phyloP scores from a whole-genome alignment of 2,329 filamentous ascomycete species.

The Colletotrichum spinosum region DNA sequence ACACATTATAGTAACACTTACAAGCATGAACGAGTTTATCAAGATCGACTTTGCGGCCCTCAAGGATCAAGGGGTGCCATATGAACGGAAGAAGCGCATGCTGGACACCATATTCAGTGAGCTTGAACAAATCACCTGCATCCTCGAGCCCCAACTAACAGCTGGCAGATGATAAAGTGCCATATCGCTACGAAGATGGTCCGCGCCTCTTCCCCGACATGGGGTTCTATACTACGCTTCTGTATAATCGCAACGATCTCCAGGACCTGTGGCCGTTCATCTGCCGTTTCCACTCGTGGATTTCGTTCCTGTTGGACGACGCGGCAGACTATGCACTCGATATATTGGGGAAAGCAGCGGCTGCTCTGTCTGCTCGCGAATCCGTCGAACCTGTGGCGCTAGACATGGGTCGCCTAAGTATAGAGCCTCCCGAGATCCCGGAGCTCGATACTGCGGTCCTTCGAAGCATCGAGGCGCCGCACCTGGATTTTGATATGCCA shows the following conservation, averaged over 20 bases:
- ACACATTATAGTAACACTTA: no score
- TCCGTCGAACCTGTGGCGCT: no score
- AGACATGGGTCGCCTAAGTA: no score
- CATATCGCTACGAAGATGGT: conserved; percentile 2
- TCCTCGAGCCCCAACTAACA: neutral
- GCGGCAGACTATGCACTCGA: no score
- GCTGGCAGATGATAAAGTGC: conserved; percentile 6
- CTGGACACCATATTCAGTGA: conserved; percentile 14
- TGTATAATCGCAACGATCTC: conserved; percentile 3
- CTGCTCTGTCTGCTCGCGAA: no score
- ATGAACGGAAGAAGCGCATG: conserved; percentile 3
- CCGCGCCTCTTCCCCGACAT: neutral
- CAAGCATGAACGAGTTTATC: neutral
- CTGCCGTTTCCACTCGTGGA: neutral
- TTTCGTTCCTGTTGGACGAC: neutral
- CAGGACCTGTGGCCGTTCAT: neutral
- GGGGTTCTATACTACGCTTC: neutral
- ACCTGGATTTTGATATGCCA: no score
- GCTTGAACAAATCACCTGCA: neutral
- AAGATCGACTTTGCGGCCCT: conserved; percentile 1
- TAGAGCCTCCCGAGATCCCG: no score
- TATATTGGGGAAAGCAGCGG: no score
- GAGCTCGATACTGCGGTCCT: no score
- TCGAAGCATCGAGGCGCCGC: no score
- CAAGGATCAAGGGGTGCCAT: neutral